phyloP scores from a whole-genome alignment of 2,329 filamentous ascomycete species.

The Xylariaceae sp. region DNA sequence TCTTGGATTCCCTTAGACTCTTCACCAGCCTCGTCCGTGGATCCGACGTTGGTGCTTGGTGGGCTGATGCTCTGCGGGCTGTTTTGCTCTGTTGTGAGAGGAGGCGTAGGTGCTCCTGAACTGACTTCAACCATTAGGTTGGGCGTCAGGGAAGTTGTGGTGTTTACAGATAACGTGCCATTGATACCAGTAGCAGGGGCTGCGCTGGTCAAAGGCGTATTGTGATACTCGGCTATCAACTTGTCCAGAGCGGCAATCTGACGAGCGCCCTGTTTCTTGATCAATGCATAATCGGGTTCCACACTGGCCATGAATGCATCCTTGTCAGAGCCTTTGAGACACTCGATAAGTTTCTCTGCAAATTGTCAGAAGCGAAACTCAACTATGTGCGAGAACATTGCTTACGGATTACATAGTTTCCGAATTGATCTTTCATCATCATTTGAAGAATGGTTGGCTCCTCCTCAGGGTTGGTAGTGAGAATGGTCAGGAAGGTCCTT shows the following conservation, averaged over 20 bases:
- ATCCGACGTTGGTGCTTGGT: slow-evolving; percentile 59
- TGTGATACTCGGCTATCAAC: slow-evolving; percentile 35
- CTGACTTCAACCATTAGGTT: slow-evolving; percentile 43
- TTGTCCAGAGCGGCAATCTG: slow-evolving; percentile 64
- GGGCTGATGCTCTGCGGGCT: slow-evolving; percentile 64
- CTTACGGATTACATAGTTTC: slow-evolving; percentile 96
- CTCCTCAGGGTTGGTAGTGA: slow-evolving; percentile 57
- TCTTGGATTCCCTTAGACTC: slow-evolving; percentile 21
- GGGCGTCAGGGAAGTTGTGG: slow-evolving; percentile 28
- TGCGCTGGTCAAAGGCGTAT: slow-evolving; percentile 3
- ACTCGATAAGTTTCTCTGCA: slow-evolving; percentile 72
- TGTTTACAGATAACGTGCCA: slow-evolving; percentile 4
- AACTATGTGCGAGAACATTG: slow-evolving; percentile 22
- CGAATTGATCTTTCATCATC: slow-evolving; percentile 86
- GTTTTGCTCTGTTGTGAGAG: slow-evolving; percentile 64
- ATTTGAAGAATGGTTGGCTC: slow-evolving; percentile 67
- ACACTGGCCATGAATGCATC: slow-evolving; percentile 53
- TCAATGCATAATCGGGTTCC: slow-evolving; percentile 54
- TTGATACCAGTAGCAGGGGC: background rate
- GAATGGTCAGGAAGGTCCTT: slow-evolving; percentile 60
- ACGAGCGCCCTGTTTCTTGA: slow-evolving; percentile 64
- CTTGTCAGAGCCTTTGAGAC: slow-evolving; percentile 57
- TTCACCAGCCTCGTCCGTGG: slow-evolving; percentile 37
- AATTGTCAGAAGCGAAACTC: background rate
- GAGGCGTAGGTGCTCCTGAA: slow-evolving; percentile 60